These are phyloP conservation scores for Polychaeton citri DNA, from an alignment of 2,329 filamentous ascomycete species.

Conservation along the genomic window DNA sequence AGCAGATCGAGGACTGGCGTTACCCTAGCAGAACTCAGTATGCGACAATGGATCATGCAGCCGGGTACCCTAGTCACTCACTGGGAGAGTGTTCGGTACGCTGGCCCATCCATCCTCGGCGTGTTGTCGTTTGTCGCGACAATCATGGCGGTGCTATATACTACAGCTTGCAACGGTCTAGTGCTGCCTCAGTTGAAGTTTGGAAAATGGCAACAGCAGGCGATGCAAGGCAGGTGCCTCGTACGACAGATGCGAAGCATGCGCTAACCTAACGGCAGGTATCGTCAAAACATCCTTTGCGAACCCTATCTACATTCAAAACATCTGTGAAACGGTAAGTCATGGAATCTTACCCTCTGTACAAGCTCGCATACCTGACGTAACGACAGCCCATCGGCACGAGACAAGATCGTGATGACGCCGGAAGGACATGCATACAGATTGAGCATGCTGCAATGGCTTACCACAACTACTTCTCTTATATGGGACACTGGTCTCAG, in stretches of 20 bases:
- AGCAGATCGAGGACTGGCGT: constrained; percentile 31
- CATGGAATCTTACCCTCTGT: constrained; percentile 7
- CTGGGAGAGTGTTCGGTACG: constrained; percentile 50
- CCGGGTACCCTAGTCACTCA: constrained; percentile 57
- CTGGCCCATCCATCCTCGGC: constrained; percentile 51
- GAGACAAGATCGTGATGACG: constrained; percentile 24
- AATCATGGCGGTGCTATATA: constrained; percentile 57
- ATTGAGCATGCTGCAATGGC: constrained; percentile 56
- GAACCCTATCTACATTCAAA: constrained; percentile 44
- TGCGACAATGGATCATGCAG: constrained; percentile 54
- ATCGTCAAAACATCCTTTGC: constrained; percentile 49
- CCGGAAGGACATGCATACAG: constrained; percentile 48
- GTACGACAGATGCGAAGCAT: no score
- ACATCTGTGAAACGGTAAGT: constrained; percentile 51
- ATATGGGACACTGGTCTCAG: constrained; percentile 15
- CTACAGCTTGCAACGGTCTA: constrained; percentile 61
- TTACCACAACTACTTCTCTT: constrained; percentile 57
- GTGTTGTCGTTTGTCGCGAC: constrained; percentile 51
- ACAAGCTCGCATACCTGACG: background rate
- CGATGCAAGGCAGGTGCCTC: constrained; percentile 38
- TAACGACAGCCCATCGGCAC: background rate
- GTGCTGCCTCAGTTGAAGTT: constrained; percentile 59
- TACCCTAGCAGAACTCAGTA: constrained; percentile 62
- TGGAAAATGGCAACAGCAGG: constrained; percentile 36
- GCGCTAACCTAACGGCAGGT: no score